Evolutionary conservation across 805 yeast species (phyloP), one percentile per base, ranked within the genome.

Genomic region (Kodamaea leandrae): DNA sequence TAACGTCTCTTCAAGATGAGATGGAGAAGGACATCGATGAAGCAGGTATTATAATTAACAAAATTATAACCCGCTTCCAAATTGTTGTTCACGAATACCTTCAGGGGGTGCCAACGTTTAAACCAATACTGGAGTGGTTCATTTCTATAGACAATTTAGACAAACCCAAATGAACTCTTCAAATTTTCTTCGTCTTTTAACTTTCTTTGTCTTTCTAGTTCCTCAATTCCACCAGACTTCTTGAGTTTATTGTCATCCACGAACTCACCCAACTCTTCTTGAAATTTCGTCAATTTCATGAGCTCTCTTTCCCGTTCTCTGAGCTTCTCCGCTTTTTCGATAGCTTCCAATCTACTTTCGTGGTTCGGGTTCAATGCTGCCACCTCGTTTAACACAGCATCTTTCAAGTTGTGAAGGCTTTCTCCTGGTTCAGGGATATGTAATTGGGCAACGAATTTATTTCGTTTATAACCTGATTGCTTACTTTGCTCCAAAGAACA

Each of bases 161-260:
- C 44, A 14, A 61, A 42, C 4, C 70, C 69, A 40, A 64, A 58
- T 4, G 61, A 54, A 45, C 61, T 75, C 51, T 80, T 80, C 45
- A 88, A 64, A 52, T 85, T 85, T 50, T 82, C 82, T 41, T 74
- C 79, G 61, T 88, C 95, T 48, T 86, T 82, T 46, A 73, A 64
- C 50, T 69, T 72, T 44, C 96, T 71, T 36, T 71, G 50, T 45
- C 86, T 70, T 51, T 91, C 98, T 15, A 86, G 67, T 52, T 88
- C 97, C 46, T 86, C 95, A 15, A 89, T 76, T 1, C 98, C 97
- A 4, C 97, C 97, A 14, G 89, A 77, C 48, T 79, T 83, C 55
- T 86, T 86, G 43, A 91, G 69, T 55, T 75, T 84, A 20, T 78
- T 74, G 32, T 82, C 91, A 5, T 74, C 90, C 6, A 91, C 96